phyloP scores from a whole-genome alignment of 495 filamentous ascomycete species.

The Hypoxylon trugodes region DNA sequence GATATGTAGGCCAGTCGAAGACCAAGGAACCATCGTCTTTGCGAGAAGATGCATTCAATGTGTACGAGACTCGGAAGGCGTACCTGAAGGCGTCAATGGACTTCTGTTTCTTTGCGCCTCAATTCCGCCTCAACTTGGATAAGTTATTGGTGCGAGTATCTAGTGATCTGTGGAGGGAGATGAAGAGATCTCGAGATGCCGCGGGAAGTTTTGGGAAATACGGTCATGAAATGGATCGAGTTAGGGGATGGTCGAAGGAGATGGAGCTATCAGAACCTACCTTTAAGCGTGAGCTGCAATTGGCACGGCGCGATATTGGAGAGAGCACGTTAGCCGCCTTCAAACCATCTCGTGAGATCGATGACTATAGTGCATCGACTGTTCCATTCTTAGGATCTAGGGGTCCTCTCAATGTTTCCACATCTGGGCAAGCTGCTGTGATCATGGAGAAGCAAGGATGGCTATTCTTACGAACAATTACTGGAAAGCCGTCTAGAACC shows the following conservation, averaged over 20 bases:
- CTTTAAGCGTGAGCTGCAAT: constrained; percentile 80
- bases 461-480: constrained; percentile 82
- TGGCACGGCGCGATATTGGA: constrained; percentile 83
- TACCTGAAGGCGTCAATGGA: constrained; percentile 94
- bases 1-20: constrained; percentile 85
- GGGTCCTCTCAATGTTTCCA: constrained; percentile 66
- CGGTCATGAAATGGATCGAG: constrained; percentile 82
- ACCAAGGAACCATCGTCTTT: constrained; percentile 91
- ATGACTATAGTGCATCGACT: constrained; percentile 88
- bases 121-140: constrained; percentile 81
- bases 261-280: constrained; percentile 84
- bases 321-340: constrained; percentile 73
- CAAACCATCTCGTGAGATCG: constrained; percentile 87
- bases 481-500: constrained; percentile 87
- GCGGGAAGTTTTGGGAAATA: constrained; percentile 68
- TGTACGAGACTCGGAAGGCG: constrained; percentile 90
- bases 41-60: constrained; percentile 93
- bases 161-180: constrained; percentile 85
- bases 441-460: constrained; percentile 89
- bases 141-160: constrained; percentile 84
- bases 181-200: constrained; percentile 70
- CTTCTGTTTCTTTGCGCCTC: constrained; percentile 86
- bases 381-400: constrained; percentile 82
- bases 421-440: constrained; percentile 54
- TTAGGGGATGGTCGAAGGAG: constrained; percentile 89